Percentiles rank a stretch among this genome's conserved stretches.
Evolutionary conservation across 148 eudicot genomes (phyloP).

Genomic region (Chenopodium album): DNA sequence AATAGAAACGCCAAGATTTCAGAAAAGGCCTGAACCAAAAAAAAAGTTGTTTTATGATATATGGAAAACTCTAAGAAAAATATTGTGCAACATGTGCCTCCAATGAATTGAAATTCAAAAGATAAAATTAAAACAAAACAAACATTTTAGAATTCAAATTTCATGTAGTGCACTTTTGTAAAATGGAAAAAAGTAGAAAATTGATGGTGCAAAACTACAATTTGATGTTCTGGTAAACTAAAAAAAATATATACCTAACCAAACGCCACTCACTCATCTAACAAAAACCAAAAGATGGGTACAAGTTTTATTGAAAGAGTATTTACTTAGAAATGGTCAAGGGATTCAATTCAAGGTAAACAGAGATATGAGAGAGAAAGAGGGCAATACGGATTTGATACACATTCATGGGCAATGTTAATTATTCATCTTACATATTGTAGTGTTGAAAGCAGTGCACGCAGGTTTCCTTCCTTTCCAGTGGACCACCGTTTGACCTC

Average conservation of each 20-base stretch:
- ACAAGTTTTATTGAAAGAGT: background rate
- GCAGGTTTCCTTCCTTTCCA: conserved; percentile 94
- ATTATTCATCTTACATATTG: conserved; percentile 69
- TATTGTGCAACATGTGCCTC: background rate
- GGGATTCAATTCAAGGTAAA: background rate
- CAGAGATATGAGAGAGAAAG: background rate
- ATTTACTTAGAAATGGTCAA: background rate
- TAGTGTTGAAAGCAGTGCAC: conserved; percentile 88
- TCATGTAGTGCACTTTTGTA: background rate
- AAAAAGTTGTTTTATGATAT: background rate
- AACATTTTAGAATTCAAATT: background rate
- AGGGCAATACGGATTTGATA: background rate
- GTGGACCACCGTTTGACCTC: conserved; percentile 91
- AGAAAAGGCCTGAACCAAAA: background rate
- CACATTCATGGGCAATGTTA: background rate
- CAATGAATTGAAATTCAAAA: conserved; percentile 1
- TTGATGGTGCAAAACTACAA: background rate
- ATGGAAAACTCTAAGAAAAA: background rate
- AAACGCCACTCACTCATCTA: background rate
- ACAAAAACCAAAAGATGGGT: background rate
- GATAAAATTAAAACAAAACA: background rate
- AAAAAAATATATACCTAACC: too few species aligned
- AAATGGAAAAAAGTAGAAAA: background rate
- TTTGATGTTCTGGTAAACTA: background rate
- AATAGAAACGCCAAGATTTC: background rate